These are phyloP conservation scores for Cucurbita pepo DNA, from an alignment of 306 rosid genomes.

Conservation along the genomic window DNA sequence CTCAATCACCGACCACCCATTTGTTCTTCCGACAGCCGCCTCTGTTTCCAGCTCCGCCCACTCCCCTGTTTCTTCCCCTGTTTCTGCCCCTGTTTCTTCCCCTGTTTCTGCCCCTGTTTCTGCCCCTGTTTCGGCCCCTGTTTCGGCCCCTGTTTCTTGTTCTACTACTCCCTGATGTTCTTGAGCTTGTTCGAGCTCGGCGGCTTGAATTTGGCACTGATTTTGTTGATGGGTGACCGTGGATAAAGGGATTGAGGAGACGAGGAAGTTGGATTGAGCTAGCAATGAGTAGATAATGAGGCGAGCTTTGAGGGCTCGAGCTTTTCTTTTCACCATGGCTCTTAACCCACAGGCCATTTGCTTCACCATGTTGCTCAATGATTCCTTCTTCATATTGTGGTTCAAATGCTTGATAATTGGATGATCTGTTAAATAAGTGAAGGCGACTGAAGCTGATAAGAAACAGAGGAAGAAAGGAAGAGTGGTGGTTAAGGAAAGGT, in stretches of 20 bases:
- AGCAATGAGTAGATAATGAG: conserved; percentile 33
- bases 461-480: not conserved
- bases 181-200: not conserved
- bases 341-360: conserved; percentile 12
- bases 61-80: not conserved
- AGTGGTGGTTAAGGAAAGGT: conserved; percentile 1
- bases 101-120: not conserved
- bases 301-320: conserved; percentile 28
- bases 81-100: not conserved
- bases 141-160: not conserved
- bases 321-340: conserved; percentile 30
- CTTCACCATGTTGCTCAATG: conserved; percentile 12
- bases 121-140: not conserved
- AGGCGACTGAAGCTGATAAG: not conserved
- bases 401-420: not conserved
- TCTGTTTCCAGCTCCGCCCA: not conserved
- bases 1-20: conserved; percentile 9
- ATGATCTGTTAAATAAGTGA: not conserved
- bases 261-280: not conserved
- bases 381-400: conserved; percentile 25
- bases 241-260: conserved; percentile 9
- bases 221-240: not conserved
- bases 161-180: not conserved
- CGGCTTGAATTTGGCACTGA: not conserved
- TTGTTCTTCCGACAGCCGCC: not conserved